phyloP scores from a whole-genome alignment of 805 yeast species.

The Barnettozyma sp. region DNA sequence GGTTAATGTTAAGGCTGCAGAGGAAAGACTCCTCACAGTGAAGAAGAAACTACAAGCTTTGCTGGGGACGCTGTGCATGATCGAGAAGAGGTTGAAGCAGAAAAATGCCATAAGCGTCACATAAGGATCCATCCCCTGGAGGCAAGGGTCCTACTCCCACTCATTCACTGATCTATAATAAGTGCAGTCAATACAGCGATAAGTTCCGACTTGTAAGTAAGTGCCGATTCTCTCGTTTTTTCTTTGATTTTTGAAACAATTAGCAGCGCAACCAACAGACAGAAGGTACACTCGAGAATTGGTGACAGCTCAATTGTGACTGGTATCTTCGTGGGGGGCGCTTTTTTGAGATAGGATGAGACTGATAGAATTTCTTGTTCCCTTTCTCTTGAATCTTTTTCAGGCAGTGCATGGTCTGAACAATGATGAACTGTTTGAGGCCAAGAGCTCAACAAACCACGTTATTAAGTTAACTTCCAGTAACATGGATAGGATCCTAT shows the following conservation, averaged over 20 bases:
- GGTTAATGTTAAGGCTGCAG: conserved; percentile 15
- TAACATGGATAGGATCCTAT: conserved; percentile 49
- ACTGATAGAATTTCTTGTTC: not conserved
- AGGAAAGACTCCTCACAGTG: conserved; percentile 21
- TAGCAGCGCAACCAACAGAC: too few relatives aligned
- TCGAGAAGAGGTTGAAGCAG: conserved; percentile 26
- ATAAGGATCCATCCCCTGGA: not conserved
- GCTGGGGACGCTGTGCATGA: conserved; percentile 27
- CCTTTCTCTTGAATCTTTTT: conserved; percentile 7
- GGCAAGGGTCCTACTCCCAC: too few relatives aligned
- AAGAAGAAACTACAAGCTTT: conserved; percentile 23
- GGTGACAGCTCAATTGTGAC: too few relatives aligned
- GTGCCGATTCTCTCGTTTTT: too few relatives aligned
- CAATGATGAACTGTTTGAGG: conserved; percentile 21
- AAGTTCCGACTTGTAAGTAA: too few relatives aligned
- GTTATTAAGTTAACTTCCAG: conserved; percentile 48
- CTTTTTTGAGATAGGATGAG: not conserved
- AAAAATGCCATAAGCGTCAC: not conserved
- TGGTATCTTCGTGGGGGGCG: too few relatives aligned
- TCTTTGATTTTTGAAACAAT: too few relatives aligned
- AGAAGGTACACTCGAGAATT: too few relatives aligned
- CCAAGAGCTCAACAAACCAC: conserved; percentile 28
- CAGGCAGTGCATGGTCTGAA: conserved; percentile 10
- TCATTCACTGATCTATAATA: too few relatives aligned
- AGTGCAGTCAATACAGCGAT: too few relatives aligned